These are phyloP conservation scores for Antitrichia curtipendula DNA, from an alignment of 225 moss, liverwort and hornwort genomes.

Conservation along the genomic window DNA sequence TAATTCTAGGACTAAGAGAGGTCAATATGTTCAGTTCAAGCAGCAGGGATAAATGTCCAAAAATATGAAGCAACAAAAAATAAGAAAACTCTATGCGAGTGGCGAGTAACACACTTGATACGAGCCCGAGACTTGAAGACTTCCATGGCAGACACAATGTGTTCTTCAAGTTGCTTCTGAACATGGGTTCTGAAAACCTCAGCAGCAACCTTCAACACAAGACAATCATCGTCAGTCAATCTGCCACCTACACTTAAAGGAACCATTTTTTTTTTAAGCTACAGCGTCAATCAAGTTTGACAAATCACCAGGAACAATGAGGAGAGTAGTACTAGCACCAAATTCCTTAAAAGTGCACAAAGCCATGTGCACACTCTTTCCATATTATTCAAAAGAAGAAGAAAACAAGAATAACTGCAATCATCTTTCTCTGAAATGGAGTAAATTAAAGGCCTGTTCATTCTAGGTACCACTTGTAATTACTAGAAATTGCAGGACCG, in stretches of 20 bases:
- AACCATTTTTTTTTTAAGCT: neutral
- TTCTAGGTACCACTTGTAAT: neutral
- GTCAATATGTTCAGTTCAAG: neutral
- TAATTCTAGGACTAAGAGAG: neutral
- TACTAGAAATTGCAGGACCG: neutral
- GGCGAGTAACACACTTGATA: slow-evolving; percentile 45
- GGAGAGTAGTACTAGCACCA: neutral
- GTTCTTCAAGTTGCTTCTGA: slow-evolving; percentile 69
- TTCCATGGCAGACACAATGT: slow-evolving; percentile 65
- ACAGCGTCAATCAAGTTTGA: neutral
- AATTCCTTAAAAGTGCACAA: neutral
- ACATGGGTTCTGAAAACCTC: slow-evolving; percentile 68
- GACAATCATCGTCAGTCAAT: neutral
- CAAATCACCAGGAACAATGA: neutral
- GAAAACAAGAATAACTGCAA: neutral
- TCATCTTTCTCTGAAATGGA: neutral
- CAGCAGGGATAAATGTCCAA: neutral
- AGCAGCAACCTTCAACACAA: slow-evolving; percentile 51
- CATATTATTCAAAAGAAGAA: too few species aligned
- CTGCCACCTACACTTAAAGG: neutral
- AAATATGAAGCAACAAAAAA: neutral
- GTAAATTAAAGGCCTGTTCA: neutral
- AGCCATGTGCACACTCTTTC: neutral
- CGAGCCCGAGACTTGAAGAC: slow-evolving; percentile 76
- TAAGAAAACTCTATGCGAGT: neutral